Percentiles rank a stretch among this genome's conserved stretches.
These are phyloP conservation scores for Aureobasidium sp. DNA, from an alignment of 2,329 filamentous ascomycete genomes.

Conservation along the genomic window DNA sequence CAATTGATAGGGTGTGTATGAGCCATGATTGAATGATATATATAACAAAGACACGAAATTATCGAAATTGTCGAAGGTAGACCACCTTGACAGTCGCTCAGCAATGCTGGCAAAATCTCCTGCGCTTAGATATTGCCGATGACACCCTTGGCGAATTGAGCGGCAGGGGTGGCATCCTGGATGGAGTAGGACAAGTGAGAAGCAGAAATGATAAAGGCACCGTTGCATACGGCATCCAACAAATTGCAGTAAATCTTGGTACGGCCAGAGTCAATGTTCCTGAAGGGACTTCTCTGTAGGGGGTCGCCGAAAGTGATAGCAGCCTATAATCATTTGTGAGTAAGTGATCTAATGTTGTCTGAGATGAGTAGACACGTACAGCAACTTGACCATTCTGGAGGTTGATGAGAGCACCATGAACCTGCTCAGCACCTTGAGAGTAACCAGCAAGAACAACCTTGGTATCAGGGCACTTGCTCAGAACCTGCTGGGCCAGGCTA, in stretches of 20 bases:
- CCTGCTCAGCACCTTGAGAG: slow-evolving; percentile 31
- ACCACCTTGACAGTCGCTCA: too few species aligned
- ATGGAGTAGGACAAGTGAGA: slow-evolving; percentile 29
- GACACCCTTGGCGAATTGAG: slow-evolving; percentile 21
- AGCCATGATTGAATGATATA: slow-evolving; percentile 3
- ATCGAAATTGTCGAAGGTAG: too few species aligned
- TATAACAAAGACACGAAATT: not conserved
- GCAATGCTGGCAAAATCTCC: not conserved
- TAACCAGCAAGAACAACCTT: slow-evolving; percentile 33
- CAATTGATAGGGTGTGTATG: too few species aligned
- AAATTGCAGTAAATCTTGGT: slow-evolving; percentile 33
- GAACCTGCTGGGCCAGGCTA: slow-evolving; percentile 27
- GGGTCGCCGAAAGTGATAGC: slow-evolving; percentile 37
- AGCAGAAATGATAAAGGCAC: slow-evolving; percentile 29
- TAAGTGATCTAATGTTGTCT: not conserved
- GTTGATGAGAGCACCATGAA: slow-evolving; percentile 27
- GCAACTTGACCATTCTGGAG: slow-evolving; percentile 19
- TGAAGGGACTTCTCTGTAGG: slow-evolving; percentile 28
- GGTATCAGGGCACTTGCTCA: slow-evolving; percentile 31
- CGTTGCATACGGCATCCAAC: slow-evolving; percentile 33
- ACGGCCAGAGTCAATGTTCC: slow-evolving; percentile 27
- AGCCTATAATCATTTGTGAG: slow-evolving; percentile 9
- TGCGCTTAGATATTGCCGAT: slow-evolving; percentile 6
- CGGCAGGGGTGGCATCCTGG: slow-evolving; percentile 17
- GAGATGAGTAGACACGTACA: not conserved